Conservation (phyloP, 805 yeast species). For the Metschnikowia amazonensis region DNA sequence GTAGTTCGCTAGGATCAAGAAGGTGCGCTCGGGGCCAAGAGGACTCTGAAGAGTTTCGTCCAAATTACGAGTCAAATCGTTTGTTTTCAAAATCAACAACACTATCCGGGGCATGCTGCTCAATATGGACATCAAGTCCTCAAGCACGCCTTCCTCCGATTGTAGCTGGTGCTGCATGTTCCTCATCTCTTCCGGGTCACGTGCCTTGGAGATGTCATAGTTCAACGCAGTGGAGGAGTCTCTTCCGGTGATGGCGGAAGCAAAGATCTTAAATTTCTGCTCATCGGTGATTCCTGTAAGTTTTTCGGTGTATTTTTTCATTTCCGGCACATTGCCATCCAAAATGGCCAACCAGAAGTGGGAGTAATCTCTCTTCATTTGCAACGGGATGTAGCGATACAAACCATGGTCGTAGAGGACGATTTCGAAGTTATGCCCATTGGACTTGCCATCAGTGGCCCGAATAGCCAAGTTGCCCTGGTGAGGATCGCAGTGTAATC, state of each 20-base stretch:
- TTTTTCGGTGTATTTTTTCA: constrained; percentile 69
- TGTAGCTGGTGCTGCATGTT: constrained; percentile 61
- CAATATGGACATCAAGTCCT: constrained; percentile 74
- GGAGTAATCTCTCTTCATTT: constrained; percentile 78
- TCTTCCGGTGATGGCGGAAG: constrained; percentile 94
- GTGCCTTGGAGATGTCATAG: constrained; percentile 50
- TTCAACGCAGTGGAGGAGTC: constrained; percentile 72
- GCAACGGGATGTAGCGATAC: constrained; percentile 76
- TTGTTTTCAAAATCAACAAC: constrained; percentile 82
- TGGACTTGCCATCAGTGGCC: constrained; percentile 17
- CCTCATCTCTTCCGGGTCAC: constrained; percentile 61
- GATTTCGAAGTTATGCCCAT: constrained; percentile 80
- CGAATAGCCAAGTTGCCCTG: constrained; percentile 93
- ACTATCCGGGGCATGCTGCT: constrained; percentile 83
- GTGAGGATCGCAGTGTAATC: constrained; percentile 97
- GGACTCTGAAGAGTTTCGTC: constrained; percentile 83
- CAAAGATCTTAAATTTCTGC: constrained; percentile 72
- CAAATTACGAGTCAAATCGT: constrained; percentile 83
- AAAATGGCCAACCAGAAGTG: constrained; percentile 88
- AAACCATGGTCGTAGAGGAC: constrained; percentile 92
- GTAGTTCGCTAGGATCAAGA: constrained; percentile 82
- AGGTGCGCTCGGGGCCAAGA: constrained; percentile 82
- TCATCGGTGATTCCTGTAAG: constrained; percentile 77
- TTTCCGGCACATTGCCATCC: constrained; percentile 59
- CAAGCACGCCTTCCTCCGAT: constrained; percentile 58